Evolutionary conservation across 2,329 filamentous ascomycete species (phyloP).

Genomic region (Talaromyces sp.): DNA sequence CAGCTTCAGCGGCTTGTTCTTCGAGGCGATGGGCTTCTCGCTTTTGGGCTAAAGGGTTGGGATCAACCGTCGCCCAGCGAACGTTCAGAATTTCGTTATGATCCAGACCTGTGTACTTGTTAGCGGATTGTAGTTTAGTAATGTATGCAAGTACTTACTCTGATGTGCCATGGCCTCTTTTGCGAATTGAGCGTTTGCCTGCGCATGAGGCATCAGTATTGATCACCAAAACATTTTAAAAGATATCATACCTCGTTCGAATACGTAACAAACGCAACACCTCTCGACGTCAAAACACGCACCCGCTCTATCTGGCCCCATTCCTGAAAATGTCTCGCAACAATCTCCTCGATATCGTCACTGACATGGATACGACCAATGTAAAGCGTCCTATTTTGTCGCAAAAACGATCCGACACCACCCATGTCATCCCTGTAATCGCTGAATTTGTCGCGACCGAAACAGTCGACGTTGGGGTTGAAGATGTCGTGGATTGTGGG

Average conservation of each 20-base stretch:
- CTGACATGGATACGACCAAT: constrained; percentile 91
- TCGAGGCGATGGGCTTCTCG: constrained; percentile 84
- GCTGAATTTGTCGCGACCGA: constrained; percentile 85
- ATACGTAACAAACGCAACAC: constrained; percentile 95
- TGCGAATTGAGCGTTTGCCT: constrained; percentile 79
- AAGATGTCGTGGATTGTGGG: constrained; percentile 85
- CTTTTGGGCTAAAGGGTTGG: constrained; percentile 91
- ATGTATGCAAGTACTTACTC: constrained; percentile 28
- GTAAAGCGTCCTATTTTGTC: constrained; percentile 91
- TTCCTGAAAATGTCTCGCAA: constrained; percentile 91
- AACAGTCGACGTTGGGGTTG: constrained; percentile 92
- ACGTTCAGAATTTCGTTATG: constrained; percentile 93
- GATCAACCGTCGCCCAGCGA: constrained; percentile 93
- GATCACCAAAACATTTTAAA: not conserved
- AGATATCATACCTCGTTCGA: constrained; percentile 59
- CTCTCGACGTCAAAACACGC: constrained; percentile 80
- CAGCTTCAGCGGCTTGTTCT: constrained; percentile 93
- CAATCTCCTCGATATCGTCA: constrained; percentile 95
- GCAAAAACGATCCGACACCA: constrained; percentile 88
- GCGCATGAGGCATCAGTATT: not conserved
- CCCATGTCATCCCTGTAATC: constrained; percentile 98
- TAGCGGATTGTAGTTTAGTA: not conserved
- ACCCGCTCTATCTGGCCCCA: constrained; percentile 90
- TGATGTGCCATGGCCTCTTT: constrained; percentile 97
- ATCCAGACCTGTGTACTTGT: constrained; percentile 56